Evolutionary conservation across 2,329 filamentous ascomycete genomes (phyloP).

Genomic region (Pseudogymnoascus sp.): DNA sequence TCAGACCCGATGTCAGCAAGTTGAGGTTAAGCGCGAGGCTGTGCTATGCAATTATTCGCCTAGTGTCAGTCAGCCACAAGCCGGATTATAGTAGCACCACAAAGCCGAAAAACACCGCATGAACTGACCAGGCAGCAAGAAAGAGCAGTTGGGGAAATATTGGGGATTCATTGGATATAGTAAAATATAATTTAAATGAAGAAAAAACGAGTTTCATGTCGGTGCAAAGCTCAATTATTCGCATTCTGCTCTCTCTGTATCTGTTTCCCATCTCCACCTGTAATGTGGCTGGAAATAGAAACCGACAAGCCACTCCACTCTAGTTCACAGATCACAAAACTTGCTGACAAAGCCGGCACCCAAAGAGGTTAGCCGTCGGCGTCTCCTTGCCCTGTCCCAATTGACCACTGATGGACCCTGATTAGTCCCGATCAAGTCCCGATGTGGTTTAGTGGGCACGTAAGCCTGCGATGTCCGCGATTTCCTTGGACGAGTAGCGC

Average conservation of each 20-base stretch:
- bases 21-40: conserved; percentile 7
- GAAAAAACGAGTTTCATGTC: neutral
- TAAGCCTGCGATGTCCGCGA: neutral
- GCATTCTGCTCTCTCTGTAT: neutral
- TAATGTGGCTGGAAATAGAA: neutral
- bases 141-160: neutral
- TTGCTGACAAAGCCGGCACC: conserved; percentile 1
- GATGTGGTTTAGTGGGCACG: neutral
- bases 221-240: neutral
- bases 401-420: neutral
- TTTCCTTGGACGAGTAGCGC: conserved; percentile 1
- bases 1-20: neutral
- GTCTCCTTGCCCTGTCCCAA: neutral
- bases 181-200: neutral
- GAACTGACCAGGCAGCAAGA: neutral
- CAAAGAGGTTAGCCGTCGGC: neutral
- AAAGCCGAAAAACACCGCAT: neutral
- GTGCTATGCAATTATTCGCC: conserved; percentile 4
- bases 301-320: neutral
- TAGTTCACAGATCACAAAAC: neutral
- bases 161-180: neutral
- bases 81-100: conserved; percentile 1
- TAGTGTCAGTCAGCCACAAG: neutral
- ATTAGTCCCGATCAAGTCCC: neutral
- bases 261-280: neutral